Base-by-base conservation (phyloP, 164 flowering plant genomes). In the Chloranthus sessilifolius region DNA sequence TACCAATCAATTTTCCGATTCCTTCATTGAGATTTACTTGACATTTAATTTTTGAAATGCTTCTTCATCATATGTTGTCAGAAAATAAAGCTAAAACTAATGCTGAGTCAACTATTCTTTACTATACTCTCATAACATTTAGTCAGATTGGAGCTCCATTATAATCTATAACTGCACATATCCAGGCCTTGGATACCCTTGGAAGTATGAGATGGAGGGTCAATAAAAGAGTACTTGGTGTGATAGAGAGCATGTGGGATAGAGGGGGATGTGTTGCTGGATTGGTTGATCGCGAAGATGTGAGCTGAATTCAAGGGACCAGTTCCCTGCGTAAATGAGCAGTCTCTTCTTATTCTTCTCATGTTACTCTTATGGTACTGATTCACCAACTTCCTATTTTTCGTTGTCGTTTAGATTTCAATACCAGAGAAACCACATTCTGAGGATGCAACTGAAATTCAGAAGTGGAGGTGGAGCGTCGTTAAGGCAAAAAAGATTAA, bases 161-260 rank as follows among this genome's bases (percentile, higher is more conserved):
- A 26, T 44, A 19, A 20, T 26, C 20, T 5, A 26, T 25, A 14
- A 24, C 48, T 44, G 30, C 31, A 44, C 17, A n/a, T 52, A 14
- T 53, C 24, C 80, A 91, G 98, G 98, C 96, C 12, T 68, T 91
- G 68, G 88, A 91, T 76, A 81, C 84, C 1, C 81, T 91, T 57
- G 98, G 98, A 45, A 80, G 55, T 61, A 83, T 95, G 26, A 88
- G 83, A 63, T 91, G 98, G 98, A 82, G 94, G 78, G 75, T 91
- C 52, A 91, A 91, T 50, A 73, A 38, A 73, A 78, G 72, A 66
- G 72, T 91, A 31, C 80, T 85, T 46, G 55, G 58, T 56, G 94
- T 82, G 56, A 73, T 88, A 46, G 91, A 91, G 63, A 76, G 58
- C 54, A 22, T 91, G 28, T 91, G 98, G 98, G 88, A 72, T 27